These are phyloP conservation scores for Ormosia emarginata DNA, from an alignment of 306 rosid species.

Conservation along the genomic window DNA sequence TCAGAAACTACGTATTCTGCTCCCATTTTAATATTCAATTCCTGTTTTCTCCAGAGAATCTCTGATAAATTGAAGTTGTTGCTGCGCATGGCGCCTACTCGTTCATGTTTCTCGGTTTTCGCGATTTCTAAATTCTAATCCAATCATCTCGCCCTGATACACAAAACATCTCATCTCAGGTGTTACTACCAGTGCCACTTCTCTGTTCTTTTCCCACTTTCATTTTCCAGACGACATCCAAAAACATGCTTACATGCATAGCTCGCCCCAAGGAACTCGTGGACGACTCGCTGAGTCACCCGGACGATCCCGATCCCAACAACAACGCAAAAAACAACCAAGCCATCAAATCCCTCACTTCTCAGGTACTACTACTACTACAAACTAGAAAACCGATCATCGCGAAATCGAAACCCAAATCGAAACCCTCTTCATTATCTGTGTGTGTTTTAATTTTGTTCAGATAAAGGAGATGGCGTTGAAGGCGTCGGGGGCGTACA, in stretches of 20 bases:
- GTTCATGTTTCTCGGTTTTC: slow-evolving; percentile 12
- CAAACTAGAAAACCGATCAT: not conserved
- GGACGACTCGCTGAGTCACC: slow-evolving; percentile 55
- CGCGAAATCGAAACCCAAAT: no score
- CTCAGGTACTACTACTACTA: slow-evolving; percentile 43
- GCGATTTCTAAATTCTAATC: not conserved
- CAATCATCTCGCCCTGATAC: not conserved
- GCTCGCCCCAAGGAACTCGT: slow-evolving; percentile 90
- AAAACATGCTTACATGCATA: slow-evolving; percentile 85
- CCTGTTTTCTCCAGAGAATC: slow-evolving; percentile 33
- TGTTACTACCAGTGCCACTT: not conserved
- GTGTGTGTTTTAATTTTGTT: no score
- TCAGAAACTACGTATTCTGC: not conserved
- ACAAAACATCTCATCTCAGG: not conserved
- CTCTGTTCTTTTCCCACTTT: no score
- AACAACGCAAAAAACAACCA: slow-evolving; percentile 34
- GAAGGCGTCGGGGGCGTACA: slow-evolving; percentile 89
- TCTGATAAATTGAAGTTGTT: slow-evolving; percentile 27
- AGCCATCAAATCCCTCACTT: slow-evolving; percentile 67
- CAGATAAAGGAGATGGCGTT: slow-evolving; percentile 81
- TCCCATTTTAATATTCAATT: not conserved
- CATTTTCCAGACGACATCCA: no score
- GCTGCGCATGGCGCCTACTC: slow-evolving; percentile 10
- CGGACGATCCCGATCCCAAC: slow-evolving; percentile 48
- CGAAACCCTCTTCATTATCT: no score